A percentile compares a stretch with the other conserved stretches of the same genome.
phyloP scores from a whole-genome alignment of 371 early-diverging fungal species.

The Batkoa obscura region DNA sequence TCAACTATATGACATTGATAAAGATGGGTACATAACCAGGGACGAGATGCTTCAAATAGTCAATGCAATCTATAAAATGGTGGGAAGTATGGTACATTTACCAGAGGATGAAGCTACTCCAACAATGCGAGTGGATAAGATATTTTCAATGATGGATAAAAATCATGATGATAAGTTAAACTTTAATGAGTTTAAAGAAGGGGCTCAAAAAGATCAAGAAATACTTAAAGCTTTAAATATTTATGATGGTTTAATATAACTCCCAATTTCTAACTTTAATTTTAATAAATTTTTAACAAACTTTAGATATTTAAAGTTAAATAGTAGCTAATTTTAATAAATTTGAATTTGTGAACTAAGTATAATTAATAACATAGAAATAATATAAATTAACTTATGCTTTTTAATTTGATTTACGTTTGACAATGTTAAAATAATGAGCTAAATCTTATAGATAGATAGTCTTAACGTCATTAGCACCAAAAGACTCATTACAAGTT shows the following conservation, averaged over 20 bases:
- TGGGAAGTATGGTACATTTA: conserved; percentile 75
- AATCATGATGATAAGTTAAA: conserved; percentile 57
- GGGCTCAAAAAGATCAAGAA: conserved; percentile 70
- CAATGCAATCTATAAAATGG: conserved; percentile 86
- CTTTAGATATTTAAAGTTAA: too few species aligned
- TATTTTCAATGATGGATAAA: conserved; percentile 80
- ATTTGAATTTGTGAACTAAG: too few species aligned
- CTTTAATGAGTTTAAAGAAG: conserved; percentile 75
- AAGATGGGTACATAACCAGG: conserved; percentile 69
- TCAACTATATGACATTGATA: conserved; percentile 79
- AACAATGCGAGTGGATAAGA: conserved; percentile 74
- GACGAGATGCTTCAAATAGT: conserved; percentile 83
- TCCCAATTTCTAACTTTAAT: too few species aligned
- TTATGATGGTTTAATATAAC: conserved; percentile 66
- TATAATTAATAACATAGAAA: too few species aligned
- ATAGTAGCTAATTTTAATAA: too few species aligned
- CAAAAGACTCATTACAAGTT: conserved; percentile 83
- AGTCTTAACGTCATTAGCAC: conserved; percentile 71
- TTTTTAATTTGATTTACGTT: too few species aligned
- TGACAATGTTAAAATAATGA: too few species aligned
- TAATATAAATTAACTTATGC: too few species aligned
- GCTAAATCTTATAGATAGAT: conserved; percentile 49
- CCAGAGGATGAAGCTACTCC: conserved; percentile 88
- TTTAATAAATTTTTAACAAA: too few species aligned
- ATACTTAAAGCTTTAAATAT: conserved; percentile 75